Evolutionary conservation across 805 yeast species (phyloP), one percentile per base, ranked within the genome.

Genomic region (Starmerella geochares): DNA sequence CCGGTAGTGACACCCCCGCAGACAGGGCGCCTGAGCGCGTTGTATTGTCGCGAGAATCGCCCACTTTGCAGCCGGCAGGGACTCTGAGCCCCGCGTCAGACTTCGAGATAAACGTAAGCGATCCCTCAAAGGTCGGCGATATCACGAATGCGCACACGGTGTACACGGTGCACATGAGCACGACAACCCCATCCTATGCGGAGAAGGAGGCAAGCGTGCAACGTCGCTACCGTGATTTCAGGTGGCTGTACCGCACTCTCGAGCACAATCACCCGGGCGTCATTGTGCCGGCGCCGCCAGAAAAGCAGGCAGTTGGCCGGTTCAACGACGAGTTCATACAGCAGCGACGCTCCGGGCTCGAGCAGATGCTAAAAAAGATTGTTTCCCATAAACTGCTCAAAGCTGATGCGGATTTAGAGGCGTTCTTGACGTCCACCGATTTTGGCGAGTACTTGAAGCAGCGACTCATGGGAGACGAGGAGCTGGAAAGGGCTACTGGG

Each of bases 221-320:
- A 4, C 73, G 98, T 62, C 75, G 98, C 56, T 92, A 90, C 65
- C 78, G 81, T 47, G 98, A 92, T 65, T 90, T 92, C 66, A 71
- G 95, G 53, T 90, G 97, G 97, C 71, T 92, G 11, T 90, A 87
- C 65, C 86, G 85, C 56, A 95, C 88, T 58, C 70, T 92, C 23
- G 84, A 83, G 60, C 76, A 78, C 60, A 85, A 82, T 58, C 87
- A 92, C 62, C 94, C 95, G 31, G 98, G 98, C 0, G 73, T 75
- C 51, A 80, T 92, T 32, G 80, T 92, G 21, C 97, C 98, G 0
- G 95, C 97, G 1, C 96, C 97, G 3, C 88, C 96, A 0, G 94
- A 85, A 52, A 94, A 92, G 65, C 95, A 94, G 54, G 83, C 83
- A 7, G 81, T 88, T 49, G 96, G 97, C 4, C 75, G 96, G 54